Percentiles rank a stretch among this genome's conserved stretches.
Evolutionary conservation across 371 early-diverging fungal species (phyloP).

Genomic region (Mucor sp.): DNA sequence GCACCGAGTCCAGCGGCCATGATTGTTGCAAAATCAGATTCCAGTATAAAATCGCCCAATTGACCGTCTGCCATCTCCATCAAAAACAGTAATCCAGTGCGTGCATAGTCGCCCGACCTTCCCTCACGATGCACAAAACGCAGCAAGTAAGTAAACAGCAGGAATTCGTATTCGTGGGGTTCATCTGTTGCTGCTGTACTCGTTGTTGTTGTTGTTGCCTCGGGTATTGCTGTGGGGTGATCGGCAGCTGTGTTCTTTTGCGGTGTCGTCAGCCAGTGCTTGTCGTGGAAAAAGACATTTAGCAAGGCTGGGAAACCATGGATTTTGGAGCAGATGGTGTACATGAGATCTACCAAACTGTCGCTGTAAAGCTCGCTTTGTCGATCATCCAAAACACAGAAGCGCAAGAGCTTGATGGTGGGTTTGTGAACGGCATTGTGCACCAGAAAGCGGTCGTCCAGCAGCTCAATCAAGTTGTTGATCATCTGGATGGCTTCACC

Average conservation of each 20-base stretch:
- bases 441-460: conserved; percentile 87
- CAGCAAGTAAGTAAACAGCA: conserved; percentile 86
- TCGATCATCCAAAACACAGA: conserved; percentile 64
- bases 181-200: background rate
- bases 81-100: conserved; percentile 85
- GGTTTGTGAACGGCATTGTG: conserved; percentile 92
- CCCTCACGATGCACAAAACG: conserved; percentile 89
- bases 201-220: background rate
- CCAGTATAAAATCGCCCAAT: conserved; percentile 79
- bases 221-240: background rate
- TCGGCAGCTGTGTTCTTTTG: conserved; percentile 38
- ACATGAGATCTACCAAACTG: conserved; percentile 86
- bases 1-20: conserved; percentile 91
- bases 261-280: conserved; percentile 72
- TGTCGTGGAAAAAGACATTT: conserved; percentile 89
- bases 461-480: conserved; percentile 80
- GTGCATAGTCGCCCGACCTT: conserved; percentile 84
- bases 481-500: conserved; percentile 82
- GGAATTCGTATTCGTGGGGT: conserved; percentile 73
- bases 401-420: conserved; percentile 74
- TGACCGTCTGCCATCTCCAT: conserved; percentile 81
- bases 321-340: conserved; percentile 88
- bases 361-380: conserved; percentile 75
- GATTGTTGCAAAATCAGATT: conserved; percentile 81
- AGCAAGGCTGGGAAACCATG: conserved; percentile 87